phyloP scores from a whole-genome alignment of 768 basidiomycete species.

The Tylopilus balloui region DNA sequence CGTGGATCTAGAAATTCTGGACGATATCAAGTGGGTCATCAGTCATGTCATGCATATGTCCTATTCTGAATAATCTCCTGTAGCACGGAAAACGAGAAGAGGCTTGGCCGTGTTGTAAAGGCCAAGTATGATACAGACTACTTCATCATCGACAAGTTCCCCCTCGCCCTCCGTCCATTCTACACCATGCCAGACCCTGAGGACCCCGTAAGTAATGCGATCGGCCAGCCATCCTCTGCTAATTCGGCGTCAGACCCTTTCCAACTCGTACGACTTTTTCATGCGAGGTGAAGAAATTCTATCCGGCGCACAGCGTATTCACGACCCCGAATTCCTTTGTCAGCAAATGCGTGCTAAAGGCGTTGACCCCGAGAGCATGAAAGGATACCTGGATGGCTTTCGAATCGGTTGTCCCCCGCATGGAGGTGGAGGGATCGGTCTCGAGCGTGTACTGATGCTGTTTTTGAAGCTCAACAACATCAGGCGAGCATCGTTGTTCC shows the following conservation, averaged over 20 bases:
- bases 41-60: not conserved
- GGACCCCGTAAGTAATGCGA: conserved; percentile 60
- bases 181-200: conserved; percentile 98
- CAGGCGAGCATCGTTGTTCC: conserved; percentile 88
- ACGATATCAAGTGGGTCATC: conserved; percentile 78
- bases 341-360: conserved; percentile 85
- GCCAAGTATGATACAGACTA: conserved; percentile 97
- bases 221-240: conserved; percentile 1
- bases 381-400: conserved; percentile 91
- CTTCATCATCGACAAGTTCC: conserved; percentile 99
- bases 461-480: conserved; percentile 98
- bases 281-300: conserved; percentile 99
- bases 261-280: conserved; percentile 99
- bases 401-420: conserved; percentile 93
- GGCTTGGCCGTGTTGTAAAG: conserved; percentile 84
- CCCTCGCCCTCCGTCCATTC: conserved; percentile 90
- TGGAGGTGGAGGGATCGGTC: conserved; percentile 93
- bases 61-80: conserved; percentile 4
- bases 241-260: conserved; percentile 55
- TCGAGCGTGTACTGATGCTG: conserved; percentile 95
- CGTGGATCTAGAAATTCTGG: conserved; percentile 67
- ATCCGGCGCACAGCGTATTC: conserved; percentile 96
- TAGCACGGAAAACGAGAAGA: conserved; percentile 94
- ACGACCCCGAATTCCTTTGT: conserved; percentile 77
- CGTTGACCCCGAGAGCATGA: conserved; percentile 89